phyloP scores from a whole-genome alignment of 768 basidiomycete species.

The Suillus weaverae region DNA sequence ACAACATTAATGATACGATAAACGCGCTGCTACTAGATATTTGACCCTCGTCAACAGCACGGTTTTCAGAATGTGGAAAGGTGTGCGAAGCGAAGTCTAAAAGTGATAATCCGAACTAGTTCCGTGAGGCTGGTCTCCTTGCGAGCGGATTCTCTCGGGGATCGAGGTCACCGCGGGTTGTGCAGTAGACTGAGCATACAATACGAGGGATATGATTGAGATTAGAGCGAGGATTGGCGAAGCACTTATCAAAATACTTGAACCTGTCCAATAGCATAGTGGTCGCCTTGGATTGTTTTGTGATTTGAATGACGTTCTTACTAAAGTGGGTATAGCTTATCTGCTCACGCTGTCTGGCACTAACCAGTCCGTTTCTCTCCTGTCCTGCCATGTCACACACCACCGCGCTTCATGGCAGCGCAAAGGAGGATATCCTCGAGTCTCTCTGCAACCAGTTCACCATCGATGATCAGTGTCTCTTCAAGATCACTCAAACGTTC shows the following conservation, averaged over 20 bases:
- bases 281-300: background rate
- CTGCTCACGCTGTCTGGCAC: background rate
- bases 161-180: background rate
- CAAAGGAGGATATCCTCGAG: conserved; percentile 53
- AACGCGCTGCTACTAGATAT: background rate
- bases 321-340: background rate
- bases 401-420: conserved; percentile 41
- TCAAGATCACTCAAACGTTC: conserved; percentile 75
- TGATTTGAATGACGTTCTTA: background rate
- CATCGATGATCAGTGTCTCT: conserved; percentile 58
- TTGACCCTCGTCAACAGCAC: no score
- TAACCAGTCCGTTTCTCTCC: background rate
- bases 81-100: background rate
- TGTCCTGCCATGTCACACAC: conserved; percentile 35
- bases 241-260: background rate
- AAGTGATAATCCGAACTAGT: background rate
- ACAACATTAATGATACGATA: background rate
- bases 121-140: background rate
- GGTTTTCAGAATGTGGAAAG: no score
- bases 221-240: background rate
- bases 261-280: background rate
- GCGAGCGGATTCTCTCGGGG: background rate
- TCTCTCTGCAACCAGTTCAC: conserved; percentile 74
- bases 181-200: background rate
- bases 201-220: background rate